Base-by-base conservation (phyloP, 257 asterid species). In the Solanum ahanhuiri region DNA sequence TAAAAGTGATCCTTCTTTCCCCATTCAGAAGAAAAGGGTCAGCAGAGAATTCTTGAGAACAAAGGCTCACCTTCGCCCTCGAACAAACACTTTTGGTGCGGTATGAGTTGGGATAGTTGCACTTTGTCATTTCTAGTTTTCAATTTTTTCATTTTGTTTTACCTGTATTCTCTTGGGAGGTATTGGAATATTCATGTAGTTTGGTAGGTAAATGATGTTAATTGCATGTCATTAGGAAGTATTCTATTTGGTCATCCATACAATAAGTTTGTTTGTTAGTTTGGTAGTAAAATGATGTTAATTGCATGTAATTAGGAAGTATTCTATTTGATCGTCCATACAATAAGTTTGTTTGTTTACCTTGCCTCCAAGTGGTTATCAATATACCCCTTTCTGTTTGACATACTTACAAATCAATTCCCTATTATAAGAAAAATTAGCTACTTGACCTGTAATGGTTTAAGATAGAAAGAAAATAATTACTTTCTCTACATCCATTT, bases 31-130 rank as follows among this genome's bases (percentile, higher is more conserved):
- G 93, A 97, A 97, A 92, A 93, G 94, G 89, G 98, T 95, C 88
- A 97, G 92, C 94, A 91, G 94, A 91, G 99, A 97, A 89, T 97
- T 95, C 85, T 91, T 97, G 92, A 94, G 99, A 90, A 93, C 98
- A 69, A 95, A 95, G 91, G 99, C 99, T 84, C 99, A 97, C 91
- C 98, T 97, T 87, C 98, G 98, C 87, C 98, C 98, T 39, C 94
- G 99, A 89, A 95, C 99, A 76, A 97, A 97, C 90, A 94, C 98
- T 83, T 97, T 97, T 86, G 93, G 98, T 87, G 98, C 99, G 93
- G 98, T 97, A 94, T 71, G 98, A 75, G 76, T 87, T 87, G 41
- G 35, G 33, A 69, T 20, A 28, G 34, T 54, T 67, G 20, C 64
- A 43, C 12, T 60, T 39, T 43, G 34, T 43, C 37, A 25, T 48